These are phyloP conservation scores for Termitomyces sp. DNA, from an alignment of 768 basidiomycete genomes.

Conservation along the genomic window DNA sequence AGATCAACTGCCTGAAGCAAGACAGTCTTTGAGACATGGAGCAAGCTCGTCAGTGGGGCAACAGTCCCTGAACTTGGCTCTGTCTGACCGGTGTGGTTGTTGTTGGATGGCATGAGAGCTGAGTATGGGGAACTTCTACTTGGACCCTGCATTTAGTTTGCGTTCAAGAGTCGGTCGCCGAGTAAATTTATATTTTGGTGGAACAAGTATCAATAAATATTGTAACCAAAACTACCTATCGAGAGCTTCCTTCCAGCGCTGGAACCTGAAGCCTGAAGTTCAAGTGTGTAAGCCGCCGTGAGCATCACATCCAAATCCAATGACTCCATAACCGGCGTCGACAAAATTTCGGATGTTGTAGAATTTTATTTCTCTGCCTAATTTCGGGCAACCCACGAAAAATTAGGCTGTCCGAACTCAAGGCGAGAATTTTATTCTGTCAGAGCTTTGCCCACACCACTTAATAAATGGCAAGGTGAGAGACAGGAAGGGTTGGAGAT, in stretches of 20 bases:
- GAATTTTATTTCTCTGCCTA: constrained; percentile 63
- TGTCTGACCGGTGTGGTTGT: constrained; percentile 11
- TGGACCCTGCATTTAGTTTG: constrained; percentile 76
- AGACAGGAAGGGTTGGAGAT: constrained; percentile 55
- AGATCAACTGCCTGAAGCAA: constrained; percentile 71
- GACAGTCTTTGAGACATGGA: constrained; percentile 62
- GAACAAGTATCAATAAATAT: not conserved
- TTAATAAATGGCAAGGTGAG: constrained; percentile 42
- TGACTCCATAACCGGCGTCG: not conserved
- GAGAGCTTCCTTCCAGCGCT: not conserved
- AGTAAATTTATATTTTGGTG: constrained; percentile 17
- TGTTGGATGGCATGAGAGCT: constrained; percentile 20
- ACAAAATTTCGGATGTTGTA: not conserved
- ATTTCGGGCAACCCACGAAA: constrained; percentile 68
- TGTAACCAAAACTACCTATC: not conserved
- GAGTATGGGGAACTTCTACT: constrained; percentile 24
- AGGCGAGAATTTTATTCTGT: constrained; percentile 63
- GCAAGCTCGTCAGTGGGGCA: constrained; percentile 43
- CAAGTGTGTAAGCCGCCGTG: not conserved
- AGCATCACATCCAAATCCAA: not conserved
- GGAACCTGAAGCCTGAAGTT: no score
- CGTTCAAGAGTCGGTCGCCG: constrained; percentile 71
- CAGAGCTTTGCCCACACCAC: constrained; percentile 49
- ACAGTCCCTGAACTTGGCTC: constrained; percentile 11
- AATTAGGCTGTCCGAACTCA: constrained; percentile 69